A percentile compares a stretch with the other conserved stretches of the same genome.
These are phyloP conservation scores for Colletotrichum navitas DNA, from an alignment of 2,329 filamentous ascomycete species.

Conservation along the genomic window DNA sequence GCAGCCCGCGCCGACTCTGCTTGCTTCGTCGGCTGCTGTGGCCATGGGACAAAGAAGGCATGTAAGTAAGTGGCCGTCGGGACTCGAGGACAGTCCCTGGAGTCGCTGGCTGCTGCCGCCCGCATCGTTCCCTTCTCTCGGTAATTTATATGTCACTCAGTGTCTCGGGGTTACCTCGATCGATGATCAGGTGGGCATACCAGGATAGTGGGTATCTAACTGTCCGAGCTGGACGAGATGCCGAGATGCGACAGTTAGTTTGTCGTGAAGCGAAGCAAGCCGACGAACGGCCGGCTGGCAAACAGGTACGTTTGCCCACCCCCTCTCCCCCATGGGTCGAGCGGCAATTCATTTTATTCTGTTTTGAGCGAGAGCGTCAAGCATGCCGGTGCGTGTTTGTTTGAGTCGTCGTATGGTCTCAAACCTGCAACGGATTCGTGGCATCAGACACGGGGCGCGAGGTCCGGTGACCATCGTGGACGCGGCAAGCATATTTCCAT, in stretches of 20 bases:
- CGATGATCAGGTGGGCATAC: neutral
- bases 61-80: conserved; percentile 1
- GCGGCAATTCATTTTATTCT: neutral
- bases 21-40: neutral
- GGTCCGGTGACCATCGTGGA: conserved; percentile 36
- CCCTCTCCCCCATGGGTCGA: neutral
- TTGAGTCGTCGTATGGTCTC: conserved; percentile 17
- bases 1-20: neutral
- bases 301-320: conserved; percentile 28
- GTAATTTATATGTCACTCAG: neutral
- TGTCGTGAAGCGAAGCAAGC: conserved; percentile 13
- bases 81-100: neutral
- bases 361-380: neutral
- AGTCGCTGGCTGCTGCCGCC: neutral
- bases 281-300: conserved; percentile 5
- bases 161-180: neutral
- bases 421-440: conserved; percentile 29
- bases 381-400: neutral
- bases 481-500: conserved; percentile 37
- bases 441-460: conserved; percentile 22
- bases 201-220: neutral
- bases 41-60: neutral
- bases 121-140: neutral
- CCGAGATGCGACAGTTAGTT: conserved; percentile 19
- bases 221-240: neutral